phyloP scores from a whole-genome alignment of 2,329 filamentous ascomycete genomes.

The Exophiala sp. region DNA sequence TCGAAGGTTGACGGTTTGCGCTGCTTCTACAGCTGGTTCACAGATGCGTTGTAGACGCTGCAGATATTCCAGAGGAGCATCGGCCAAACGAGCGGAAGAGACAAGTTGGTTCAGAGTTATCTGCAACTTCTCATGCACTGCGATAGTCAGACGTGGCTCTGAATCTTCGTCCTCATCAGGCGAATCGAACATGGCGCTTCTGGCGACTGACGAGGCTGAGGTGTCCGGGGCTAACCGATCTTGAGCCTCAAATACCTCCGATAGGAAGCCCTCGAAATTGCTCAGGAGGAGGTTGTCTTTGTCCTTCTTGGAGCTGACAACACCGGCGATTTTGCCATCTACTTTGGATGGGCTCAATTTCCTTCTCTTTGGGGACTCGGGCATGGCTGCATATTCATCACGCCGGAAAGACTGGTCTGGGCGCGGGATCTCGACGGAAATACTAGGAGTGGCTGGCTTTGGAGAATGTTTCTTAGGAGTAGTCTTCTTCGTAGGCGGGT shows the following conservation, averaged over 20 bases:
- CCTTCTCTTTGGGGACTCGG: conserved; percentile 38
- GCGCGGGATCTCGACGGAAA: conserved; percentile 49
- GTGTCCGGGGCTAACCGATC: conserved; percentile 61
- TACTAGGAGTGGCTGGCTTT: conserved; percentile 12
- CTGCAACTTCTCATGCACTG: conserved; percentile 69
- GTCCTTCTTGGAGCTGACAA: conserved; percentile 71
- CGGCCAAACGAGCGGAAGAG: conserved; percentile 62
- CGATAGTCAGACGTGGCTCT: conserved; percentile 62
- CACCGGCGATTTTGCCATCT: conserved; percentile 57
- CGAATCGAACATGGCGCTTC: conserved; percentile 56
- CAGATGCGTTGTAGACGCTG: conserved; percentile 73
- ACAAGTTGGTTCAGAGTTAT: conserved; percentile 70
- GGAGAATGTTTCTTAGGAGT: conserved; percentile 8
- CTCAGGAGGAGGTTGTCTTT: conserved; percentile 70
- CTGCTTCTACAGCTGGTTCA: conserved; percentile 67
- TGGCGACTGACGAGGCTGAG: conserved; percentile 38
- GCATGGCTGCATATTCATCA: conserved; percentile 40
- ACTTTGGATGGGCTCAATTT: conserved; percentile 56
- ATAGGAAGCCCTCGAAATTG: conserved; percentile 66
- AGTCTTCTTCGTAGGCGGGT: conserved; percentile 7
- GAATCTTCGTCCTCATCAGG: conserved; percentile 55
- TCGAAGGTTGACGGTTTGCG: conserved; percentile 65
- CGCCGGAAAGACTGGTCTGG: conserved; percentile 39
- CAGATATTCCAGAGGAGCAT: conserved; percentile 72
- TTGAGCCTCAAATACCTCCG: conserved; percentile 73